These are phyloP conservation scores for Talaromyces sp. DNA, from an alignment of 2,329 filamentous ascomycete species.

Conservation along the genomic window DNA sequence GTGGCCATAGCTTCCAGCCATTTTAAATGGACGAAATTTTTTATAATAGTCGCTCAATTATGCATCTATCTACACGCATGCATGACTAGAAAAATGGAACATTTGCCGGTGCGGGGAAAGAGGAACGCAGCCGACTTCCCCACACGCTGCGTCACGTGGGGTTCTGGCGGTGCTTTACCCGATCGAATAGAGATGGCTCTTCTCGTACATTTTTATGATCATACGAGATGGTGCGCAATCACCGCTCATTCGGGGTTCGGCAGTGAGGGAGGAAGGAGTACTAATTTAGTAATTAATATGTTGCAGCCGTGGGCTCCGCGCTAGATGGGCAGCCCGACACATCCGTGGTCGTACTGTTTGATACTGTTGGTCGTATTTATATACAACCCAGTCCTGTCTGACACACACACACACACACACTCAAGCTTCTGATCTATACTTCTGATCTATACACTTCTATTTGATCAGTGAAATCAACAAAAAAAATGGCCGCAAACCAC, in stretches of 20 bases:
- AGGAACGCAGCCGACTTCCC: not conserved
- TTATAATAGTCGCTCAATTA: not conserved
- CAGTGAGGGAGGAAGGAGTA: too few species aligned
- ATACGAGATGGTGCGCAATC: too few species aligned
- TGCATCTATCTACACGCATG: too few species aligned
- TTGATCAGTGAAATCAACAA: not conserved
- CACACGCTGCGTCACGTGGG: not conserved
- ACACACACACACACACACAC: not conserved
- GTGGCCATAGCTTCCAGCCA: not conserved
- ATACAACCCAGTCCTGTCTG: not conserved
- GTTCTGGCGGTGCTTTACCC: not conserved
- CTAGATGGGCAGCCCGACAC: not conserved
- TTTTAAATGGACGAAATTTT: not conserved
- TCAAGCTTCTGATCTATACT: too few species aligned
- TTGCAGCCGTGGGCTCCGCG: too few species aligned
- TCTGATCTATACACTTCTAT: not conserved
- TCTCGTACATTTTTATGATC: too few species aligned
- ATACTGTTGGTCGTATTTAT: not conserved
- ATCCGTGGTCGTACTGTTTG: not conserved
- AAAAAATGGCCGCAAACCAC: not conserved
- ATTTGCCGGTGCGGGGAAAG: not conserved
- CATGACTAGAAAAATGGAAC: too few species aligned
- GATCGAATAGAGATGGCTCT: not conserved
- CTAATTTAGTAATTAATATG: too few species aligned
- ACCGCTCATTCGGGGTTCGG: too few species aligned